Base-by-base conservation (phyloP, 257 asterid species). In the Linaria vulgaris region DNA sequence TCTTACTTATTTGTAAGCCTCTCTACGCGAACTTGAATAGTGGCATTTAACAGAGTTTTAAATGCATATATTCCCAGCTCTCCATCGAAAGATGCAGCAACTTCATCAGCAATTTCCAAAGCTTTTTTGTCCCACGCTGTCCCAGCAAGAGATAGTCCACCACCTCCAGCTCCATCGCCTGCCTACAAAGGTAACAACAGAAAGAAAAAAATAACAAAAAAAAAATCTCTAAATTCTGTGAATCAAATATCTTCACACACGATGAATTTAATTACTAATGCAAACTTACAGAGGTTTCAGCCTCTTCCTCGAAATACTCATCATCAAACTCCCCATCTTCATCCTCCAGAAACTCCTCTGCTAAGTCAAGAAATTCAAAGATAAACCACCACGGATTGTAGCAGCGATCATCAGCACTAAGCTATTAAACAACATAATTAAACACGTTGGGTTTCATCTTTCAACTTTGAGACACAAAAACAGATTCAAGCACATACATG, bases 81-180 rank as follows among this genome's bases (percentile, higher is more conserved):
- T 37, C 95, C 95, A 63, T 77, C 79, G 45, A 91, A 91, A 11
- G 95, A 86, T 51, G 68, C 60, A 62, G 73, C 77, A 74, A 88
- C 96, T 74, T 86, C 87, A 77, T 86, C 90, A 54, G 92, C 96
- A 63, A 91, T 82, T 56, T 78, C 81, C 52, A 84, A 71, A 27
- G 90, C 88, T 24, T 59, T 77, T 76, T 76, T 82, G 77, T 91
- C 96, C 98, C 98, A 88, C 5, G 17, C 39, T 54, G 88, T 81
- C 56, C 95, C 98, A 14, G 94, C 88, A 10, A 91, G 91, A 59
- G 79, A 76, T 58, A 82, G 66, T 67, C 96, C 98, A 64, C 95
- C 95, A 59, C 98, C 96, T 65, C 88, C 96, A 31, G 85, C 80
- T 63, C 96, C 98, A 77, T 91, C 98, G 44, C 98, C 96, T 59